Conservation (phyloP, 1,139 yeast genomes). For the Taphrina flavorubra region DNA sequence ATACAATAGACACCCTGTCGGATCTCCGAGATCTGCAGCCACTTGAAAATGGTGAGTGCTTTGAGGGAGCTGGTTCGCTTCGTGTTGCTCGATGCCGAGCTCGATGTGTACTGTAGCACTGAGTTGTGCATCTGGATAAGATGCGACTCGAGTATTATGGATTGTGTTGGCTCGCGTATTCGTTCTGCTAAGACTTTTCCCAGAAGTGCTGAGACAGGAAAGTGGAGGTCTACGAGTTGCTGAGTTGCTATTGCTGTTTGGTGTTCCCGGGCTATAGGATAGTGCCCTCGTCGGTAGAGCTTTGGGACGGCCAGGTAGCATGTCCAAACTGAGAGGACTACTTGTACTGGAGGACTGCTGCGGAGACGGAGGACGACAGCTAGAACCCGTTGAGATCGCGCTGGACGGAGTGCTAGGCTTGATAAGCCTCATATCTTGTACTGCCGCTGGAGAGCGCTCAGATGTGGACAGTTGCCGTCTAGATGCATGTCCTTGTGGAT, state of each 20-base stretch:
- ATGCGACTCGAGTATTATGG: slow-evolving; percentile 26
- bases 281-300: slow-evolving; percentile 10
- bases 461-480: not conserved
- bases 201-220: not conserved
- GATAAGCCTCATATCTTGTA: not conserved
- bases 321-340: not conserved
- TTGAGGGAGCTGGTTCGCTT: slow-evolving; percentile 67
- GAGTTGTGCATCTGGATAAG: slow-evolving; percentile 42
- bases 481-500: not conserved
- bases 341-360: not conserved
- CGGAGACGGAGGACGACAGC: not conserved
- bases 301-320: not conserved
- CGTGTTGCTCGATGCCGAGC: slow-evolving; percentile 62
- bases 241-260: not conserved
- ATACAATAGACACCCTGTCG: slow-evolving; percentile 73
- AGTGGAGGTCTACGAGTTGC: slow-evolving; percentile 6
- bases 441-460: not conserved
- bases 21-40: slow-evolving; percentile 65
- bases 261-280: slow-evolving; percentile 5
- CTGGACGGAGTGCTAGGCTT: not conserved
- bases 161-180: slow-evolving; percentile 7
- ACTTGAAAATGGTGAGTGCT: slow-evolving; percentile 71
- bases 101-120: slow-evolving; percentile 56
- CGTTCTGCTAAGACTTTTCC: not conserved
- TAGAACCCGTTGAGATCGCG: not conserved